These are phyloP conservation scores for Eucommia ulmoides DNA, from an alignment of 257 asterid species.

Conservation along the genomic window DNA sequence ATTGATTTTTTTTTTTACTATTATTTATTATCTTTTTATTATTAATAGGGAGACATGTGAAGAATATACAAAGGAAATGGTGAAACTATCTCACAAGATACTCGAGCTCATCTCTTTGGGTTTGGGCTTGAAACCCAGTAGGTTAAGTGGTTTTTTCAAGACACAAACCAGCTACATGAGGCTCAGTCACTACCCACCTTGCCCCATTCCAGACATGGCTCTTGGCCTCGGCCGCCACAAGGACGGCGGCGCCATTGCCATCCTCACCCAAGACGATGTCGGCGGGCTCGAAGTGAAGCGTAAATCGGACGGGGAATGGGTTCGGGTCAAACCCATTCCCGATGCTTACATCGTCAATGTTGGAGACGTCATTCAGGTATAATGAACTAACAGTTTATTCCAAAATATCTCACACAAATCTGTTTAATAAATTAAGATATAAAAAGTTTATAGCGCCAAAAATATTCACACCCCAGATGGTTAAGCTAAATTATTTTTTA, in stretches of 20 bases:
- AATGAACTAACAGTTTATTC: too few relatives aligned
- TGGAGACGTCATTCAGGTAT: conserved; percentile 63
- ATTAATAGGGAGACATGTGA: conserved; percentile 34
- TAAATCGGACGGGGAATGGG: conserved; percentile 68
- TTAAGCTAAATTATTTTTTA: too few relatives aligned
- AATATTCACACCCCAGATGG: too few relatives aligned
- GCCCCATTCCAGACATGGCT: conserved; percentile 61
- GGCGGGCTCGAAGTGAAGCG: conserved; percentile 44
- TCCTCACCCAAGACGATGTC: neutral
- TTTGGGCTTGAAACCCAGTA: conserved; percentile 34
- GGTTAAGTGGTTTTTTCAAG: conserved; percentile 37
- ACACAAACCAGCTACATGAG: conserved; percentile 45
- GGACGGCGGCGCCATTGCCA: conserved; percentile 32
- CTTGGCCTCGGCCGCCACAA: conserved; percentile 76
- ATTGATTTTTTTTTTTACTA: too few relatives aligned
- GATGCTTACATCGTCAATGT: conserved; percentile 55
- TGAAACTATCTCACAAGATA: conserved; percentile 26
- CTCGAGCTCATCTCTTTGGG: conserved; percentile 40
- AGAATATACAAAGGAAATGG: conserved; percentile 26
- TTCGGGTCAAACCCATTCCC: conserved; percentile 52
- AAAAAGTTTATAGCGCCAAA: too few relatives aligned
- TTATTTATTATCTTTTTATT: too few relatives aligned
- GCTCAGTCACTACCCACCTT: conserved; percentile 60
- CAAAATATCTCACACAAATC: too few relatives aligned
- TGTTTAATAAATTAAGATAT: too few relatives aligned